Conservation (phyloP, 2,329 filamentous ascomycete species). For the Neonectria hederae region DNA sequence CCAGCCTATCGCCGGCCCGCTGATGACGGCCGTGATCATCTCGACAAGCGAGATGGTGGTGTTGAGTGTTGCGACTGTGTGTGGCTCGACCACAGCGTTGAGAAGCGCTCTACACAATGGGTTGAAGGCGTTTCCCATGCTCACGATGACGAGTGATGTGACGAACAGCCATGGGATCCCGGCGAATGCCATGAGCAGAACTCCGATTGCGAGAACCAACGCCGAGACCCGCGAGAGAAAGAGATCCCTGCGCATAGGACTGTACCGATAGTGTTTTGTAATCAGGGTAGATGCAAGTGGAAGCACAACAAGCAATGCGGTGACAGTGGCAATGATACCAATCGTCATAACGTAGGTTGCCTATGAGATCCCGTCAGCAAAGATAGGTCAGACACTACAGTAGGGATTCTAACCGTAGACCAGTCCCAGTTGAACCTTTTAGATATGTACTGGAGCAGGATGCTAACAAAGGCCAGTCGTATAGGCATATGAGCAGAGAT, state of each 20-base stretch:
- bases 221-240: slow-evolving; percentile 50
- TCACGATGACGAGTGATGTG: slow-evolving; percentile 55
- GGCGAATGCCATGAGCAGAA: slow-evolving; percentile 51
- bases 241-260: slow-evolving; percentile 52
- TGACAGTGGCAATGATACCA: slow-evolving; percentile 49
- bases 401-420: slow-evolving; percentile 47
- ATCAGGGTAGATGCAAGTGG: slow-evolving; percentile 48
- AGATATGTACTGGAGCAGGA: slow-evolving; percentile 62
- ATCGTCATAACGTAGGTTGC: slow-evolving; percentile 55
- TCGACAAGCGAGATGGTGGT: slow-evolving; percentile 62
- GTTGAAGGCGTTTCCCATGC: slow-evolving; percentile 56
- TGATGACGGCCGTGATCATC: slow-evolving; percentile 57
- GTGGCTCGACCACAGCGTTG: slow-evolving; percentile 62
- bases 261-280: slow-evolving; percentile 42
- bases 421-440: slow-evolving; percentile 61
- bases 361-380: slow-evolving; percentile 30
- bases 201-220: slow-evolving; percentile 45
- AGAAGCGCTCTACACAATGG: slow-evolving; percentile 59
- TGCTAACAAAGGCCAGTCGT: slow-evolving; percentile 45
- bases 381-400: fast-evolving
- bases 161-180: slow-evolving; percentile 48
- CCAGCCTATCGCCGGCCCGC: slow-evolving; percentile 57
- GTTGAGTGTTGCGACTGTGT: slow-evolving; percentile 64
- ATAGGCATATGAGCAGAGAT: slow-evolving; percentile 42
- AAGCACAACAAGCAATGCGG: slow-evolving; percentile 51